These are phyloP conservation scores for Royoungia palumana DNA, from an alignment of 768 basidiomycete genomes.

Conservation along the genomic window DNA sequence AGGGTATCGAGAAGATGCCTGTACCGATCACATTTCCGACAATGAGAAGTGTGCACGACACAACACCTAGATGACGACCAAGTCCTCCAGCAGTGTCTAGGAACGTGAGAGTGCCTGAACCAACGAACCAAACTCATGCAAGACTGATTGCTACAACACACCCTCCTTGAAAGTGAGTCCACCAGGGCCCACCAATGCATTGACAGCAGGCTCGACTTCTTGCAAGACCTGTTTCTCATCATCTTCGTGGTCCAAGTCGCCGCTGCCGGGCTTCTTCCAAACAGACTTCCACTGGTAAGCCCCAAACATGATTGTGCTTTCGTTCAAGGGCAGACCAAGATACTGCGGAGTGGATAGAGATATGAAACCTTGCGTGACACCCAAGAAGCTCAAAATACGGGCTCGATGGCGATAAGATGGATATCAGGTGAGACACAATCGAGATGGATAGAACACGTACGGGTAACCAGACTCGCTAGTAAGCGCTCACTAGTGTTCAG, in stretches of 20 bases:
- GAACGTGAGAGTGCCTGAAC: neutral
- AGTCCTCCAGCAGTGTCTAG: constrained; percentile 53
- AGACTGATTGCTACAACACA: constrained; percentile 6
- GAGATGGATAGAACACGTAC: no score
- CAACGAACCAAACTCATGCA: neutral
- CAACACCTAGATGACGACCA: constrained; percentile 55
- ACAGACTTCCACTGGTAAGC: neutral
- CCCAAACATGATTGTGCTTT: constrained; percentile 3
- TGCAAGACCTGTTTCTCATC: neutral
- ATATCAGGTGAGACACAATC: no score
- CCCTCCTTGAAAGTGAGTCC: constrained; percentile 50
- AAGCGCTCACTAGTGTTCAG: no score
- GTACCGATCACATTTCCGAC: constrained; percentile 60
- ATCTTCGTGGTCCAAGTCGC: neutral
- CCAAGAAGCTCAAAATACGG: no score
- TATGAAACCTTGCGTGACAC: no score
- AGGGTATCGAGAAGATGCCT: constrained; percentile 63
- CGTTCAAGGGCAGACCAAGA: no score
- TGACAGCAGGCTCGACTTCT: constrained; percentile 4
- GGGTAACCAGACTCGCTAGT: no score
- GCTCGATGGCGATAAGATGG: no score
- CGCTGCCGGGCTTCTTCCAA: neutral
- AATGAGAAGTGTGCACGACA: constrained; percentile 55
- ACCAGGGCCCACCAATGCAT: constrained; percentile 33
- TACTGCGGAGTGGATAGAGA: no score